phyloP scores from a whole-genome alignment of 306 rosid genomes.

The Inga oerstediana region DNA sequence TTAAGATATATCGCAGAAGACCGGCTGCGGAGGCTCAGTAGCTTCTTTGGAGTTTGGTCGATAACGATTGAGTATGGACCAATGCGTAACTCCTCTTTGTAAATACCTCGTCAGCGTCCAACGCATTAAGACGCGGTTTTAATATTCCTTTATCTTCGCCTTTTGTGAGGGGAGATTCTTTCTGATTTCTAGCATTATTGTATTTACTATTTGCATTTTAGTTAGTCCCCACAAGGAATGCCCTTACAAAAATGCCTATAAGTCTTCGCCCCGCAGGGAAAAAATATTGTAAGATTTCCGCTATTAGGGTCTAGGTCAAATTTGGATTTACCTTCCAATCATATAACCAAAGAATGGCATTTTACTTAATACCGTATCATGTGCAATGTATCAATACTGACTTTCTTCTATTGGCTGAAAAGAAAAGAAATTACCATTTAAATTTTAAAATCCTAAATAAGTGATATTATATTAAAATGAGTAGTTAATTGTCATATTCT shows the following conservation, averaged over 20 bases:
- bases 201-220: not conserved
- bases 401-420: too few species aligned
- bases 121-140: slow-evolving; percentile 23
- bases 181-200: not conserved
- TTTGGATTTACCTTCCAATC: too few species aligned
- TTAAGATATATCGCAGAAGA: slow-evolving; percentile 25
- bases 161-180: not conserved
- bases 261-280: not conserved
- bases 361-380: too few species aligned
- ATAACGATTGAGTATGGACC: slow-evolving; percentile 15
- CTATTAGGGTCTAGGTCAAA: not conserved
- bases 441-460: too few species aligned
- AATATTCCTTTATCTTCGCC: slow-evolving; percentile 29
- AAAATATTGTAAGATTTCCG: not conserved
- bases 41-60: not conserved
- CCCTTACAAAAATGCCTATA: not conserved
- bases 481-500: too few species aligned
- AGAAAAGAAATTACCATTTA: too few species aligned
- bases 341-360: too few species aligned
- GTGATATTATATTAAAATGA: too few species aligned
- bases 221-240: not conserved
- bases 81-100: not conserved
- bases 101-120: slow-evolving; percentile 4
- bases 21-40: not conserved
- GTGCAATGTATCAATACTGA: too few species aligned